Evolutionary conservation across 352 stramenopile genomes (phyloP).

Genomic region (Globisporangium echinulatum): DNA sequence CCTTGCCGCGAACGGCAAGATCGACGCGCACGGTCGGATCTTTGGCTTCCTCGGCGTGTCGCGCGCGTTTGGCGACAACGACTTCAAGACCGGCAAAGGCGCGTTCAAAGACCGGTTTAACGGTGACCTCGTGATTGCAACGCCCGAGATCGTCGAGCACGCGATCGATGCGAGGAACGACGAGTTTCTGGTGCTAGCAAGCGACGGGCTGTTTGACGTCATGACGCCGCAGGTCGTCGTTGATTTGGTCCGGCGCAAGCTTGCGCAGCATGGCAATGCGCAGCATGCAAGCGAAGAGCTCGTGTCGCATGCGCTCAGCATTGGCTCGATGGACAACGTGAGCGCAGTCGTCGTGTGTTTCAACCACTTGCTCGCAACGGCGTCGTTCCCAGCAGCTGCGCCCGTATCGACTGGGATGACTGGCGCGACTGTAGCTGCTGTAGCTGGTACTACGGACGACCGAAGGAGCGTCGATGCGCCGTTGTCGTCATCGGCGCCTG

Average conservation of each 20-base stretch:
- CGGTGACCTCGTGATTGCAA: slow-evolving; percentile 69
- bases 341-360: slow-evolving; percentile 77
- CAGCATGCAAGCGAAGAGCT: slow-evolving; percentile 80
- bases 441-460: no score
- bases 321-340: slow-evolving; percentile 81
- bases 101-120: slow-evolving; percentile 81
- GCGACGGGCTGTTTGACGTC: slow-evolving; percentile 83
- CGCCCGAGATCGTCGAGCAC: slow-evolving; percentile 57
- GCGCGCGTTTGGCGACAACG: slow-evolving; percentile 77
- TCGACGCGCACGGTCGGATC: slow-evolving; percentile 72
- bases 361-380: slow-evolving; percentile 35
- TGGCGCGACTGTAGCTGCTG: no score
- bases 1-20: slow-evolving; percentile 67
- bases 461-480: neutral
- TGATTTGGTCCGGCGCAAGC: slow-evolving; percentile 74
- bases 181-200: slow-evolving; percentile 79
- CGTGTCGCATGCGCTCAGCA: slow-evolving; percentile 72
- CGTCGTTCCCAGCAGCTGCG: slow-evolving; percentile 8
- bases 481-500: neutral
- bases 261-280: slow-evolving; percentile 58
- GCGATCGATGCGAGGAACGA: slow-evolving; percentile 41
- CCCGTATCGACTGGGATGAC: neutral
- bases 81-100: slow-evolving; percentile 80
- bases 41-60: slow-evolving; percentile 81
- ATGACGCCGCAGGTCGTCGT: slow-evolving; percentile 77